Base-by-base conservation (phyloP, 768 basidiomycete genomes). In the Candolleomyces aberdarensis region DNA sequence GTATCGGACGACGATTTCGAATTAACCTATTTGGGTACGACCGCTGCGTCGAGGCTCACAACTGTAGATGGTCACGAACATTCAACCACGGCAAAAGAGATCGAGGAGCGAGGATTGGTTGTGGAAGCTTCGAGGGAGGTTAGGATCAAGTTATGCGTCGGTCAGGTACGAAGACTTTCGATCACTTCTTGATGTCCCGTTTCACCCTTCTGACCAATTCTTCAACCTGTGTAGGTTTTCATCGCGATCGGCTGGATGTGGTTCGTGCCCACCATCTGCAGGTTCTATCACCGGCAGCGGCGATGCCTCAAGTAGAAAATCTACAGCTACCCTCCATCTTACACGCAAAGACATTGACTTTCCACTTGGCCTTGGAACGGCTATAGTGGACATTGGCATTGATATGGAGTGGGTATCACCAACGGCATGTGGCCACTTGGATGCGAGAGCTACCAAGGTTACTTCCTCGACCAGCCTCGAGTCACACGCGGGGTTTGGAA, bases 281-380 rank as follows among this genome's bases (percentile, higher is more conserved):
- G 56, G 26, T 26, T 17, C 17, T 14, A 1, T 14, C 1, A 46
- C 11, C 6, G 11, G 36, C 36, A 36, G 36, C 6, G 36, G 36
- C 36, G 36, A 46, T 17, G 19, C 44, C n/a, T 43, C 69, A 7
- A 26, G 26, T 8, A 32, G 63, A 43, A 6, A 50, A 29, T 29
- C 17, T 8, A 14, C 26, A n/a, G 8, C 26, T 4, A 19, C 58
- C 9, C 39, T 26, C 69, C 17, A 54, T 85, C 88, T 93, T 65
- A 84, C 94, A 71, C 87, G 89, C 36, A 94, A 92, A 92, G 89
- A 93, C 52, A 64, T 92, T 20, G 92, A 94, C 72, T 94, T 94
- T 67, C 79, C 92, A 6, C 70, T 92, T 3, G 92, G 92, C 2
- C 72, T 90, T 5, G 92, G 92, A 3, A 79, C 80, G 55, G 75